Base-by-base conservation (phyloP, 2,329 filamentous ascomycete species). In the Xylaria sp. region DNA sequence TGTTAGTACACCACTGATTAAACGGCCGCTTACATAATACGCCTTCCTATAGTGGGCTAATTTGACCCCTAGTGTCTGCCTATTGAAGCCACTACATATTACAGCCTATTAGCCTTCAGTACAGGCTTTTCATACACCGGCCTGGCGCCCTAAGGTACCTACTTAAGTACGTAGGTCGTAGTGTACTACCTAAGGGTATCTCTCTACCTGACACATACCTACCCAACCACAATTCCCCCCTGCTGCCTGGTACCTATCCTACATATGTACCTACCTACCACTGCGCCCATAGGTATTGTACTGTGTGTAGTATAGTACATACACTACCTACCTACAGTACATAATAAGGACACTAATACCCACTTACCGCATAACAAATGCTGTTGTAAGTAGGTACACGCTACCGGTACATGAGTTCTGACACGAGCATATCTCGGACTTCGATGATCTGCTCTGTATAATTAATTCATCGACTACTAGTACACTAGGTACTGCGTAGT, bases 381-480 rank as follows among this genome's bases (percentile, higher is more conserved):
- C 7, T 45, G 20, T 25, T n/a, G n/a, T n/a, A n/a, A n/a, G 10
- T 45, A 45, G 20, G 42, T 45, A 45, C 25, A 20, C 42, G 7
- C n/a, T 45, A 45, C 20, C 20, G 42, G 42, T 10, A 45, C 5
- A 9, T 17, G 29, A 20, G 27, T 51, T 33, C 25, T 49, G 25
- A 10, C 45, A 3, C 29, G 27, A 39, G 15, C 20, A 44, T 45
- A 42, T 27, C 20, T 55, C 29, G 29, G 10, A 53, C 29, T 53
- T 53, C 20, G 6, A 39, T 25, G 31, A 20, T 36, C 56, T 59
- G 22, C 42, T 50, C 33, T 51, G 47, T 51, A 51, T 51, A 42
- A 61, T 31, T 61, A n/a, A n/a, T n/a, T n/a, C n/a, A n/a, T n/a
- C n/a, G n/a, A n/a, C 36, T 31, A 53, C 36, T 36, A 61, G 49